phyloP scores from a whole-genome alignment of 192 early-diverging fungal genomes.

The Thamnidium elegans region DNA sequence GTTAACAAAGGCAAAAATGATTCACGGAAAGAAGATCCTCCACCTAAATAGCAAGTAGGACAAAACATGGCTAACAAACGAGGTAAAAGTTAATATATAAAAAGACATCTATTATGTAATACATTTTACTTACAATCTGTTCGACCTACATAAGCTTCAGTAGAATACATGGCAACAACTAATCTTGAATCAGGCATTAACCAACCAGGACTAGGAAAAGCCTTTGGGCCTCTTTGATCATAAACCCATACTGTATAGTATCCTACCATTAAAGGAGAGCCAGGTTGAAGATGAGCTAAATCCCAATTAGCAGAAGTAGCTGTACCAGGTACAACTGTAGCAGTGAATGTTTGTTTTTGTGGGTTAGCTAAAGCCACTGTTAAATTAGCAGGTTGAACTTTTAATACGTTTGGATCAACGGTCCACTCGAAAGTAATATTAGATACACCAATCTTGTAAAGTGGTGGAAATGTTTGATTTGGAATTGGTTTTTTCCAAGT shows the following conservation, averaged over 20 bases:
- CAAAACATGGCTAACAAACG: conserved; percentile 30
- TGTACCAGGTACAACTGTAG: conserved; percentile 20
- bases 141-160: conserved; percentile 32
- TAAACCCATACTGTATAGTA: conserved; percentile 34
- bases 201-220: conserved; percentile 34
- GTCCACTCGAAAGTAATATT: conserved; percentile 35
- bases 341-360: conserved; percentile 33
- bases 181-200: conserved; percentile 33
- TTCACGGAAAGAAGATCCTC: conserved; percentile 4
- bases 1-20: conserved; percentile 20
- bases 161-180: conserved; percentile 29
- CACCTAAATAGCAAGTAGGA: conserved; percentile 30
- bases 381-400: conserved; percentile 28
- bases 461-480: conserved; percentile 30
- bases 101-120: background rate
- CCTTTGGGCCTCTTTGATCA: conserved; percentile 37
- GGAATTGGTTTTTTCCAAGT: conserved; percentile 39
- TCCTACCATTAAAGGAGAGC: conserved; percentile 34
- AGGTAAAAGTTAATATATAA: background rate
- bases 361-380: conserved; percentile 33
- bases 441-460: conserved; percentile 36
- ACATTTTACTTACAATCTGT: conserved; percentile 32
- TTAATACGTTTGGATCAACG: conserved; percentile 22
- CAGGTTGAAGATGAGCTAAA: conserved; percentile 13
- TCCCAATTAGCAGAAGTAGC: conserved; percentile 36